Conservation (phyloP, 2,329 filamentous ascomycete genomes). For the Didymellaceae sp. region DNA sequence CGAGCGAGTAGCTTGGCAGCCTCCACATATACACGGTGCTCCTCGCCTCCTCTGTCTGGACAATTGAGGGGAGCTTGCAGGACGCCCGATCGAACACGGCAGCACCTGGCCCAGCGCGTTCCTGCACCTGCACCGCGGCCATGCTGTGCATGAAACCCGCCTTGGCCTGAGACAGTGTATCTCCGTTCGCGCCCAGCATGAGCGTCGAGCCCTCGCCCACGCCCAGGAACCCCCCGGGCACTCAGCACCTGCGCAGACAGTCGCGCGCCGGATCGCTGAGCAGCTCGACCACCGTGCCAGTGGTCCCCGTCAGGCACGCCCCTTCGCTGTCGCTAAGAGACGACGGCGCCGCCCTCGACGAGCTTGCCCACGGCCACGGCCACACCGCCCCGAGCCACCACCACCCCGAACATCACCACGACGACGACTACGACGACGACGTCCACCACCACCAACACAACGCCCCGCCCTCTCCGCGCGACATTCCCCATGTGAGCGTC, state of each 20-base stretch:
- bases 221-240: slow-evolving; percentile 14
- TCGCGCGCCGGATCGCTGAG: slow-evolving; percentile 55
- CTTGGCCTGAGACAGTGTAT: slow-evolving; percentile 43
- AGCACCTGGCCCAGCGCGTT: slow-evolving; percentile 26
- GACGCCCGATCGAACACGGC: neutral
- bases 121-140: slow-evolving; percentile 34
- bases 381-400: slow-evolving; percentile 22
- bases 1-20: slow-evolving; percentile 5
- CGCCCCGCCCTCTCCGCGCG: slow-evolving; percentile 21
- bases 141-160: slow-evolving; percentile 37
- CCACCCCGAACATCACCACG: neutral
- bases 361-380: too few relatives aligned
- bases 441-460: neutral
- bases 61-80: too few relatives aligned
- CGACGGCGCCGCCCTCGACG: slow-evolving; percentile 4
- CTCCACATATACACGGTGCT: slow-evolving; percentile 9
- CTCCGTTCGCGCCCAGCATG: slow-evolving; percentile 29
- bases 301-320: slow-evolving; percentile 51
- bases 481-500: slow-evolving; percentile 54
- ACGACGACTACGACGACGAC: neutral
- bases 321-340: slow-evolving; percentile 49
- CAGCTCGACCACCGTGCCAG: slow-evolving; percentile 47
- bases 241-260: slow-evolving; percentile 32
- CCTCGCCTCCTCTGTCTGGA: neutral
- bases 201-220: slow-evolving; percentile 23